Evolutionary conservation across 805 yeast genomes (phyloP).

Genomic region (Suhomyces pyralidae): DNA sequence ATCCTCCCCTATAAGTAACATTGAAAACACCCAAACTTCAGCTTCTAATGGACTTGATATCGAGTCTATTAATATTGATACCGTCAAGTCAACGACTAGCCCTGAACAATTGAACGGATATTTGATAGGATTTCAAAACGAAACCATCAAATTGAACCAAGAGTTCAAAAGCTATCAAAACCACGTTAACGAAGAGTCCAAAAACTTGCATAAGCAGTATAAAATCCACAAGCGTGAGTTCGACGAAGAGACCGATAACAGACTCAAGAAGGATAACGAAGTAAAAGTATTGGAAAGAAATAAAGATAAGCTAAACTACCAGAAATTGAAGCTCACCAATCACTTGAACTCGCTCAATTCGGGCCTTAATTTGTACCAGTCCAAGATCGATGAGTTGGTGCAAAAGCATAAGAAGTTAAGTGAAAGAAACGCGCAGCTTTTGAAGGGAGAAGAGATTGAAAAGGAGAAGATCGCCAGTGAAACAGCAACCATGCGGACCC

Average conservation of each 20-base stretch:
- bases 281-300: slow-evolving; percentile 30
- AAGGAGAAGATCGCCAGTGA: slow-evolving; percentile 17
- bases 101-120: slow-evolving; percentile 22
- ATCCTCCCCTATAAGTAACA: slow-evolving; percentile 1
- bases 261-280: slow-evolving; percentile 26
- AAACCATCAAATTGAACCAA: slow-evolving; percentile 17
- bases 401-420: slow-evolving; percentile 17
- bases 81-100: slow-evolving; percentile 16
- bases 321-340: slow-evolving; percentile 26
- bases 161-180: slow-evolving; percentile 19
- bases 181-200: slow-evolving; percentile 12
- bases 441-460: slow-evolving; percentile 23
- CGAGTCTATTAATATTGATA: slow-evolving; percentile 9
- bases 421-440: slow-evolving; percentile 22
- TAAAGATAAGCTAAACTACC: slow-evolving; percentile 32
- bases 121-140: slow-evolving; percentile 24
- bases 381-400: slow-evolving; percentile 18
- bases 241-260: slow-evolving; percentile 32
- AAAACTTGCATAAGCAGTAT: slow-evolving; percentile 23
- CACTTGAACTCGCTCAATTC: slow-evolving; percentile 20
- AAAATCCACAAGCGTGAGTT: slow-evolving; percentile 35
- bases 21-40: background rate
- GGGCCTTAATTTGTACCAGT: slow-evolving; percentile 16
- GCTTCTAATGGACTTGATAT: background rate
- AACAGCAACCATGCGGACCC: slow-evolving; percentile 9